These are phyloP conservation scores for Schoenoplectus triqueter DNA, from an alignment of 202 grass and related monocot species.

Conservation along the genomic window DNA sequence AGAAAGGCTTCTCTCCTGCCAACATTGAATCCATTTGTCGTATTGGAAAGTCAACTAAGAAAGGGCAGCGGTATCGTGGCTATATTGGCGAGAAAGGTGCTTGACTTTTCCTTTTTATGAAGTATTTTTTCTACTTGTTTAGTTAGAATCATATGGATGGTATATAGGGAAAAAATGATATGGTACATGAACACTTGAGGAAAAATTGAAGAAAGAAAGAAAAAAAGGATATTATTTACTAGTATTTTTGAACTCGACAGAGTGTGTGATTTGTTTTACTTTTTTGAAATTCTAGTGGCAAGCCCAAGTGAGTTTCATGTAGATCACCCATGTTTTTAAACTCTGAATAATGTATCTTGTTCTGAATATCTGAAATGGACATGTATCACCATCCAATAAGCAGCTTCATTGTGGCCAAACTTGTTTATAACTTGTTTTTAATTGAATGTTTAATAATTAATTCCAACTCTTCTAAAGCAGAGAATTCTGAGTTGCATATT, in stretches of 20 bases:
- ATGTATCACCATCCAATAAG: no score
- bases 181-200: neutral
- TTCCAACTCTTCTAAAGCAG: neutral
- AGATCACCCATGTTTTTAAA: neutral
- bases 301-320: neutral
- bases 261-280: neutral
- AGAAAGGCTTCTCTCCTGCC: slow-evolving; percentile 53
- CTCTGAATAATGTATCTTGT: no score
- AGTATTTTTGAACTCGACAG: neutral
- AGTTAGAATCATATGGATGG: neutral
- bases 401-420: neutral
- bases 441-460: neutral
- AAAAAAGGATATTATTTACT: neutral
- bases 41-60: slow-evolving; percentile 74
- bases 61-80: slow-evolving; percentile 53
- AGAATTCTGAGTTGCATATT: neutral
- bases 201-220: neutral
- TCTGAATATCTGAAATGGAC: no score
- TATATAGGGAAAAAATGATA: neutral
- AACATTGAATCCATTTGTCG: slow-evolving; percentile 74
- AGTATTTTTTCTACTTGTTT: neutral
- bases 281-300: neutral
- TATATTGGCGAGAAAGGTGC: slow-evolving; percentile 87
- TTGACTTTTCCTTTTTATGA: neutral
- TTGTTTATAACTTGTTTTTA: neutral